phyloP scores from a whole-genome alignment of 1,284 basidiomycete species.

The Earliella scabrosa region DNA sequence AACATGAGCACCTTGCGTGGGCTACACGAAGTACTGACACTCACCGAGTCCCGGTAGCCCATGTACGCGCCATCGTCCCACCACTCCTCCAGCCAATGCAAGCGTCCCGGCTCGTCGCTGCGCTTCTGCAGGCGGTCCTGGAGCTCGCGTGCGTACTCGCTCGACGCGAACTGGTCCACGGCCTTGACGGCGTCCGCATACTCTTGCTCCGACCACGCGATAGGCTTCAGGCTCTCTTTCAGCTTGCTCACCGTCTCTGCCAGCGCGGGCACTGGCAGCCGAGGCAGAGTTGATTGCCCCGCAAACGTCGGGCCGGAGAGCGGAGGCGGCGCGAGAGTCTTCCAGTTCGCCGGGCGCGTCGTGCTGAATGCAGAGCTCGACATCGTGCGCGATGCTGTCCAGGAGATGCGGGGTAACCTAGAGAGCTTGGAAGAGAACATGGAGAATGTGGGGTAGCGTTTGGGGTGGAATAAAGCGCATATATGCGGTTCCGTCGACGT shows the following conservation, averaged over 20 bases:
- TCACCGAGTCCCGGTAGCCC: conserved; percentile 75
- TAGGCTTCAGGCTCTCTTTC: conserved; percentile 63
- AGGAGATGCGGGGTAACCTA: conserved; percentile 17
- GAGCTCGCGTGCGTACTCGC: conserved; percentile 53
- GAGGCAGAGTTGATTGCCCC: conserved; percentile 50
- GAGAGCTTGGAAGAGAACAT: conserved; percentile 20
- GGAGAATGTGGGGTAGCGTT: not conserved
- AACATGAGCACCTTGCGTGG: not conserved
- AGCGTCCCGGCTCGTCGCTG: conserved; percentile 43
- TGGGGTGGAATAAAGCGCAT: not conserved
- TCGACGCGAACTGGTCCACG: conserved; percentile 62
- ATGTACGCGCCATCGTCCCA: conserved; percentile 80
- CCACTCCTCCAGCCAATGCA: conserved; percentile 84
- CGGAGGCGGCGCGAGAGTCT: conserved; percentile 46
- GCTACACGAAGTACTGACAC: conserved; percentile 26
- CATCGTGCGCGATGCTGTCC: conserved; percentile 26
- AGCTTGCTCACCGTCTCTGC: conserved; percentile 58
- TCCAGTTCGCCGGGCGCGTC: conserved; percentile 44
- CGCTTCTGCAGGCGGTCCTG: conserved; percentile 60
- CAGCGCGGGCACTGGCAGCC: conserved; percentile 69
- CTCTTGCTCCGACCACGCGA: conserved; percentile 66
- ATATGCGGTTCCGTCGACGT: not conserved
- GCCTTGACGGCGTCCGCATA: conserved; percentile 54
- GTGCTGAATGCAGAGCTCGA: conserved; percentile 18
- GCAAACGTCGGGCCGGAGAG: conserved; percentile 43